Evolutionary conservation across 805 yeast genomes (phyloP).

Genomic region (Allodekkera sacchari): DNA sequence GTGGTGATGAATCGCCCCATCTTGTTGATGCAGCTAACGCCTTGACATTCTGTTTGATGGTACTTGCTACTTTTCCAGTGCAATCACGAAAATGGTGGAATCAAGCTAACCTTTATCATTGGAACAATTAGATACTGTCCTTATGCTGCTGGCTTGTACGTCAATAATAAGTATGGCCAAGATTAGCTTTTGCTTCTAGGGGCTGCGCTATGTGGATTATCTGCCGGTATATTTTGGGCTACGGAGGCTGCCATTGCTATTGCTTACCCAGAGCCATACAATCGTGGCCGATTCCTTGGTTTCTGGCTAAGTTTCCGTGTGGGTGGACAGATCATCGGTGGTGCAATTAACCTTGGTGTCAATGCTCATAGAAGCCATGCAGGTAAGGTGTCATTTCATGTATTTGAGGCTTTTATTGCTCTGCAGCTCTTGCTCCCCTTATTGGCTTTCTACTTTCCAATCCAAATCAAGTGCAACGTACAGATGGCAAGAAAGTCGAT

Average conservation of each 20-base stretch:
- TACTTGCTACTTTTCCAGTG: slow-evolving; percentile 2
- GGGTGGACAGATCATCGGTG: slow-evolving; percentile 19
- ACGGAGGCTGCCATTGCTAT: slow-evolving; percentile 20
- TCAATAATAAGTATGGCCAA: slow-evolving; percentile 17
- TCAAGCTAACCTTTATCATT: not conserved
- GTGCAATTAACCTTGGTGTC: slow-evolving; percentile 12
- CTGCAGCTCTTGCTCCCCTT: slow-evolving; percentile 17
- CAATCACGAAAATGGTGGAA: not conserved
- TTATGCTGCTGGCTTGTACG: slow-evolving; percentile 20
- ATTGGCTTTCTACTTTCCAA: slow-evolving; percentile 12
- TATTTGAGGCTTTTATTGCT: slow-evolving; percentile 16
- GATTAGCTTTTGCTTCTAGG: slow-evolving; percentile 19
- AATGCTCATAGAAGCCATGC: slow-evolving; percentile 7
- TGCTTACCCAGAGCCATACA: slow-evolving; percentile 13
- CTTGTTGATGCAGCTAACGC: slow-evolving; percentile 2
- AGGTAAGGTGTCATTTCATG: slow-evolving; percentile 16
- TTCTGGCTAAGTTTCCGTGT: slow-evolving; percentile 19
- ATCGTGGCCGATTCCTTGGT: slow-evolving; percentile 19
- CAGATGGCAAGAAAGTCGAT: slow-evolving; percentile 17
- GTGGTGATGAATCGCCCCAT: slow-evolving; percentile 2
- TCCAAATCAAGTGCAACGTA: slow-evolving; percentile 19
- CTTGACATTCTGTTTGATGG: slow-evolving; percentile 1
- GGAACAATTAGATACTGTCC: slow-evolving; percentile 1
- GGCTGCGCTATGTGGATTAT: slow-evolving; percentile 18
- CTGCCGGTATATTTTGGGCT: slow-evolving; percentile 20